Conservation (phyloP, 441 rosid genomes). For the Euphorbia corollata region DNA sequence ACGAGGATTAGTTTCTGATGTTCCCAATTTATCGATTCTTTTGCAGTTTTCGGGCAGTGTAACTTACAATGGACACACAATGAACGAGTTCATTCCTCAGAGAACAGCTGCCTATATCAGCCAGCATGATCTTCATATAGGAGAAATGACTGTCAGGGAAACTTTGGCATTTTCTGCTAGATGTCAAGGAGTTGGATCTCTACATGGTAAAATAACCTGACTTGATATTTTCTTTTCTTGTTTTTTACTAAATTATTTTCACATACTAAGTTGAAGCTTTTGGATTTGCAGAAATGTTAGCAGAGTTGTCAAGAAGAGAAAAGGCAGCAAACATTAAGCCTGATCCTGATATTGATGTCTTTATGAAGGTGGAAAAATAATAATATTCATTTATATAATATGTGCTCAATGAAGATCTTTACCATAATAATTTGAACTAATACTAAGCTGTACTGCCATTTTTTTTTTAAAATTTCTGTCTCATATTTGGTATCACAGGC, state of each 20-base stretch:
- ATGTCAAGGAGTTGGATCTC: conserved; percentile 25
- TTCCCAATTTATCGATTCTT: neutral
- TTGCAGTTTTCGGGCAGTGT: conserved; percentile 22
- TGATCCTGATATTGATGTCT: conserved; percentile 29
- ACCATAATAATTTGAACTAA: neutral
- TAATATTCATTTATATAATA: neutral
- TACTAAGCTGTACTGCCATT: neutral
- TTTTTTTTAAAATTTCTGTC: no score
- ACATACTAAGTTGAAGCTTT: neutral
- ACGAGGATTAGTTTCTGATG: neutral
- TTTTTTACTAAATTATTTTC: neutral
- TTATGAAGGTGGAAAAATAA: conserved; percentile 24
- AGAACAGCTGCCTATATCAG: conserved; percentile 28
- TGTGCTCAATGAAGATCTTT: neutral
- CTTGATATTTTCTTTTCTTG: neutral
- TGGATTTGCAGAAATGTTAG: conserved; percentile 24
- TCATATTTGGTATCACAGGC: conserved; percentile 33
- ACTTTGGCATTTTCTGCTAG: conserved; percentile 26
- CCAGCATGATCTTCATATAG: conserved; percentile 24
- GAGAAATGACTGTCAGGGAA: conserved; percentile 27
- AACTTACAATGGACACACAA: conserved; percentile 23
- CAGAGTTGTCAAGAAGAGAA: conserved; percentile 30
- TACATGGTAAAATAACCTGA: conserved; percentile 17
- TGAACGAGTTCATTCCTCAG: conserved; percentile 26
- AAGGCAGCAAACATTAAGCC: conserved; percentile 32